Evolutionary conservation across 352 stramenopile genomes (phyloP).

Genomic region (Pythium dissimile): DNA sequence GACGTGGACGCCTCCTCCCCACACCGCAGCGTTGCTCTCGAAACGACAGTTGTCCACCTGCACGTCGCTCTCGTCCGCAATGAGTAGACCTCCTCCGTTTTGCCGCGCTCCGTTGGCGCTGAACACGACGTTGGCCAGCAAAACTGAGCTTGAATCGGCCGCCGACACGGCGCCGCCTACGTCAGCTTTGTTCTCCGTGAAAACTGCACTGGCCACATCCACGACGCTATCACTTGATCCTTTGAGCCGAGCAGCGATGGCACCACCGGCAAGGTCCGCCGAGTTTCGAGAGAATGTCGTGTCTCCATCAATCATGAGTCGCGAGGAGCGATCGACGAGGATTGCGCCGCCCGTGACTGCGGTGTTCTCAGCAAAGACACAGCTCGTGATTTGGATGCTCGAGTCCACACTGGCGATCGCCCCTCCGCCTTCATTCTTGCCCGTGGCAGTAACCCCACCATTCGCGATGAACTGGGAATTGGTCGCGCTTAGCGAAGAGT

Average conservation of each 20-base stretch:
- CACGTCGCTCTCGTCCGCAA: slow-evolving; percentile 27
- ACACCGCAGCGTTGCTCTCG: slow-evolving; percentile 24
- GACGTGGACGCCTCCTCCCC: slow-evolving; percentile 42
- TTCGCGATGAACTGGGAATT: slow-evolving; percentile 34
- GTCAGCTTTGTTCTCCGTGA: not conserved
- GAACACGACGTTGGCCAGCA: slow-evolving; percentile 43
- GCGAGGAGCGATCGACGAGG: slow-evolving; percentile 33
- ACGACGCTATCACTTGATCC: not conserved
- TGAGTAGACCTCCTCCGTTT: slow-evolving; percentile 36
- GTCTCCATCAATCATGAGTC: slow-evolving; percentile 11
- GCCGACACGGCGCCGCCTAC: slow-evolving; percentile 6
- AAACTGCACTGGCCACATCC: not conserved
- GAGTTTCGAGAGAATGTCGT: slow-evolving; percentile 40
- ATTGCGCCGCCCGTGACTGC: slow-evolving; percentile 43
- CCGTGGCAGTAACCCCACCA: slow-evolving; percentile 34
- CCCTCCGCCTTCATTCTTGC: slow-evolving; percentile 57
- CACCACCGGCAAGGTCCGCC: slow-evolving; percentile 44
- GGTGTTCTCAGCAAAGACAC: slow-evolving; percentile 44
- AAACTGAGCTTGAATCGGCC: slow-evolving; percentile 7
- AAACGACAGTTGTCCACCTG: slow-evolving; percentile 20
- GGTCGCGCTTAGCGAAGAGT: slow-evolving; percentile 26
- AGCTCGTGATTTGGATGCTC: slow-evolving; percentile 26
- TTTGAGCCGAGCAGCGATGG: slow-evolving; percentile 26
- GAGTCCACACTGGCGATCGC: slow-evolving; percentile 44
- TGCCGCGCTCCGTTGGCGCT: too few relatives aligned